Evolutionary conservation across 2,329 filamentous ascomycete species (phyloP).

Genomic region (Orbilia oligospora): DNA sequence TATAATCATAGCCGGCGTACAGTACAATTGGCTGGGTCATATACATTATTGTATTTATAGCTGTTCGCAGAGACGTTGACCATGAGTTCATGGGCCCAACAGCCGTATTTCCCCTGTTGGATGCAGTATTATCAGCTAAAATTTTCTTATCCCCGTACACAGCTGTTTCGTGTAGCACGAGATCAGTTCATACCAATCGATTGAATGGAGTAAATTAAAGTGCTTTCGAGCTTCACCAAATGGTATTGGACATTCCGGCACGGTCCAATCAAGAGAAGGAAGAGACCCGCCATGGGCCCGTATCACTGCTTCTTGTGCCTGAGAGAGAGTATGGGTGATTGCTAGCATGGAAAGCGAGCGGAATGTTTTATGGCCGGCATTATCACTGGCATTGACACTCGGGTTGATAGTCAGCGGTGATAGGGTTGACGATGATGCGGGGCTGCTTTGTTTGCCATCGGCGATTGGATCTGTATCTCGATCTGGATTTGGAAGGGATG

Average conservation of each 20-base stretch:
- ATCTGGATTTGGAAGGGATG: background rate
- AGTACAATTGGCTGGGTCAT: slow-evolving; percentile 50
- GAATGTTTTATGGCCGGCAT: background rate
- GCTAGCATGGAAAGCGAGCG: slow-evolving; percentile 23
- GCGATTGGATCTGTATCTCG: background rate
- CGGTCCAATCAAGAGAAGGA: slow-evolving; percentile 51
- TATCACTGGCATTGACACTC: background rate
- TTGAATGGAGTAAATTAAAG: slow-evolving; percentile 52
- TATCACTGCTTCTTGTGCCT: slow-evolving; percentile 38
- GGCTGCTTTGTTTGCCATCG: slow-evolving; percentile 2
- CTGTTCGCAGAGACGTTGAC: slow-evolving; percentile 45
- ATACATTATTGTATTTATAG: slow-evolving; percentile 55
- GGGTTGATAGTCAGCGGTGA: background rate
- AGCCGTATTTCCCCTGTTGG: slow-evolving; percentile 25
- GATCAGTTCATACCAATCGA: slow-evolving; percentile 33
- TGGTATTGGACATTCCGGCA: slow-evolving; percentile 38
- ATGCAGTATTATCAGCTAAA: background rate
- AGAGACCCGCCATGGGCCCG: slow-evolving; percentile 47
- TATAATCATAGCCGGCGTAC: slow-evolving; percentile 52
- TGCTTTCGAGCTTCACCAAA: slow-evolving; percentile 55
- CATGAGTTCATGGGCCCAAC: slow-evolving; percentile 48
- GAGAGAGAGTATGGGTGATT: slow-evolving; percentile 20
- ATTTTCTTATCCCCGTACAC: background rate
- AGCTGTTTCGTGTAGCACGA: background rate
- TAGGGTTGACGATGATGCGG: slow-evolving; percentile 16